Base-by-base conservation (phyloP, 2,329 filamentous ascomycete species). In the Chrysoporthe austroafricana region DNA sequence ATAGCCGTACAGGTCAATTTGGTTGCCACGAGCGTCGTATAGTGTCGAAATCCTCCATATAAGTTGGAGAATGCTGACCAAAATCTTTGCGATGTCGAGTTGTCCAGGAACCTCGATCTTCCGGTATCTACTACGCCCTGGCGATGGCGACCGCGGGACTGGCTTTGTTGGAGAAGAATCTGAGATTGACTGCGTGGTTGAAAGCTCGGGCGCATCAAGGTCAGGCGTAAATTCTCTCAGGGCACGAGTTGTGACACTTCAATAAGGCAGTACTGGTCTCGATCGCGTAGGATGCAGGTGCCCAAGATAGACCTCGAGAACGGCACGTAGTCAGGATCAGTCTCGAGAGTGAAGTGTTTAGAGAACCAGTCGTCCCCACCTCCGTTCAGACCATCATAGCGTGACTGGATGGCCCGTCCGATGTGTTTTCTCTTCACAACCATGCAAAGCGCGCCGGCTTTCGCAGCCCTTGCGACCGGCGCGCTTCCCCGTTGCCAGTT, bases 1-100 rank as follows among this genome's bases (percentile, higher is more conserved):
- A 44, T 74, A 77, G 42, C 76, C 76, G 43, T 73, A 76, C 8
- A 50, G 60, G 3, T 71, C 57, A 54, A 77, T 60, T 66, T 74
- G 75, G 70, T 73, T 70, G 54, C 67, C 74, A 18, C 72, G 67
- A 9, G 72, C 66, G 6, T 70, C 66, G 63, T 75, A 74, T 8
- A 76, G 58, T 11, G 73, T 75, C 56, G 56, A 59, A 18, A 59
- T 57, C 8, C 52, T 36, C 56, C 56, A 59, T 21, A 59, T 59
- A 4, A 42, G 36, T 16, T 43, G 56, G 34, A 59, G 56, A 36
- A 59, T 59, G 18, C 56, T 42, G 39, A 59, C 34, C 8, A 59
- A n/a, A 43, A 59, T 42, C 39, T 59, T 39, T 5, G 56, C 36
- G 4, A 59, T 36, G 1, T 59, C 36, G 9, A 43, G 34, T 32